Conservation (phyloP, 192 early-diverging fungal species). For the Rhizophagus sp. region DNA sequence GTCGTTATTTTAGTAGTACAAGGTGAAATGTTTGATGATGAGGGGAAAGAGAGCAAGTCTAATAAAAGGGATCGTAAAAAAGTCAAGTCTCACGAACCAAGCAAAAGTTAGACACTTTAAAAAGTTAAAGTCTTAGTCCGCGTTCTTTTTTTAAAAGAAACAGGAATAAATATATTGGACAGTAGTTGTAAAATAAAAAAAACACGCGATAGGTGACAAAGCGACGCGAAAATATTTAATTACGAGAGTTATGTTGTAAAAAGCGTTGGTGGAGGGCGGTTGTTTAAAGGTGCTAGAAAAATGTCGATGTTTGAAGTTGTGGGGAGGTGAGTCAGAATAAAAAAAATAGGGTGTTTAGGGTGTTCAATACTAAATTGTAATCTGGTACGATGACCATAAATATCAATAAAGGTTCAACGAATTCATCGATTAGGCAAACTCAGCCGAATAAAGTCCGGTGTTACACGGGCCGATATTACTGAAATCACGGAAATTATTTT, state of each 20-base stretch:
- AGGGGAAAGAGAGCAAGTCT: neutral
- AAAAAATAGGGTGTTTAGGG: neutral
- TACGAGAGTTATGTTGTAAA: neutral
- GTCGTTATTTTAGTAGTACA: neutral
- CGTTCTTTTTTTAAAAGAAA: neutral
- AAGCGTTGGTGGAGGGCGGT: neutral
- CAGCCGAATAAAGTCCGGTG: neutral
- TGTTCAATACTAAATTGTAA: neutral
- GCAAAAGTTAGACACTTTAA: neutral
- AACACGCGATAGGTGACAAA: slow-evolving; percentile 17
- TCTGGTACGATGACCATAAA: slow-evolving; percentile 1
- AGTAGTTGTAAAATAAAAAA: neutral
- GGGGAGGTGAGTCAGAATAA: neutral
- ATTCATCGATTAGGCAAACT: neutral
- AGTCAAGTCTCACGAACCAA: neutral
- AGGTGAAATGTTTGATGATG: neutral
- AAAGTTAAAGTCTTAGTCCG: neutral
- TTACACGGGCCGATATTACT: neutral
- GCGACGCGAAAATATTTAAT: slow-evolving; percentile 13
- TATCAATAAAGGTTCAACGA: neutral
- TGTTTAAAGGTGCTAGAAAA: neutral
- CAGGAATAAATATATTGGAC: neutral
- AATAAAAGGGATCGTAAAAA: neutral
- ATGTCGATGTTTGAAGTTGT: neutral
- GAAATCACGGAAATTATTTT: neutral